Evolutionary conservation across 805 yeast genomes (phyloP), one percentile per base, ranked within the genome.

Genomic region (Candida railenensis): DNA sequence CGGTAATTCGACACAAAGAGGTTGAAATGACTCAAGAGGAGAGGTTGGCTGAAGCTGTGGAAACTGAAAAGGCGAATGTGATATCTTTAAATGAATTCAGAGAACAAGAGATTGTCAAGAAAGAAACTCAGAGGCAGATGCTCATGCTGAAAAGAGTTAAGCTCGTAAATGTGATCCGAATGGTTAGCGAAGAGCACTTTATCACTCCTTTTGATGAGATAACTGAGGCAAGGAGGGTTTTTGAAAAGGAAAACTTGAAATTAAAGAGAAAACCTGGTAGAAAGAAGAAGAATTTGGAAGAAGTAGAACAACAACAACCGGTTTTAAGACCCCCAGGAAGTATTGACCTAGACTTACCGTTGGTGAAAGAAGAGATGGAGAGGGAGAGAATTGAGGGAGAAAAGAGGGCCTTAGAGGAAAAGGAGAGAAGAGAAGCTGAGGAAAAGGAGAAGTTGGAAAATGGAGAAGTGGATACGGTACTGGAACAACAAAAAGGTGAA

Each of bases 81-180:
- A 71, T 80, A 22, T 86, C 97, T 2, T 70, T 94, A 53, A 82
- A 86, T 51, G 74, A 78, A 56, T 94, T 87, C 59, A 81, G 85
- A 55, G 95, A 91, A 56, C 92, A 88, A 59, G 99, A 94, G 61
- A 70, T 85, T 37, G 83, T 81, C 40, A 84, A 89, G 56, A 89
- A 89, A 61, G 83, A 85, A 61, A 78, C 78, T 45, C 92, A 91
- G 58, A 71, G 91, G 46, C 89, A 85, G 39, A 67, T 87, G 48
- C 80, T 87, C 62, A 73, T 81, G 48, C 85, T 85, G 58, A 81
- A 76, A 55, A 79, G 91, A 51, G 71, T 71, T 37, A 81, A 80
- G 55, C 65, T 94, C 53, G 71, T 71, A 2, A 77, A 86, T 45
- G 81, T 83, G 8, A 59, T 89, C 9, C 69, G 89, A 40, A 73